phyloP scores from a whole-genome alignment of 208 protist genomes.

The Lotmaria passim region DNA sequence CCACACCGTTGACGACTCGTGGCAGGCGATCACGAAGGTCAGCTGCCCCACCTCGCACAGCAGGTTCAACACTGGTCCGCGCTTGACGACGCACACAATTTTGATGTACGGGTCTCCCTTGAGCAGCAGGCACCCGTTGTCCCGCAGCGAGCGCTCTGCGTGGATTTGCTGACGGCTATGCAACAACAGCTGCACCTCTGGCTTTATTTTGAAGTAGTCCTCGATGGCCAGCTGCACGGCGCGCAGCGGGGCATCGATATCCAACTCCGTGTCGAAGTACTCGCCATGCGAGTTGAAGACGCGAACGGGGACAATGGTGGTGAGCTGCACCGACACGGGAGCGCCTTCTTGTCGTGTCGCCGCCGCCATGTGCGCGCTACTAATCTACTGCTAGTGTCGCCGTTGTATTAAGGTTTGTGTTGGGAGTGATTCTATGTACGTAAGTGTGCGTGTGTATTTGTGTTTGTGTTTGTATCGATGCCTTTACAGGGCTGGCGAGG shows the following conservation, averaged over 20 bases:
- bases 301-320: constrained; percentile 69
- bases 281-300: constrained; percentile 76
- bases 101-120: constrained; percentile 90
- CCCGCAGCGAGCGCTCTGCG: constrained; percentile 55
- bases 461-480: no score
- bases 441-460: neutral
- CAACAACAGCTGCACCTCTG: constrained; percentile 78
- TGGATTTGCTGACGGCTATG: constrained; percentile 81
- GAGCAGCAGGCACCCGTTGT: constrained; percentile 82
- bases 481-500: no score
- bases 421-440: neutral
- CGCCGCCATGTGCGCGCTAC: neutral
- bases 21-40: constrained; percentile 55
- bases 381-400: no score
- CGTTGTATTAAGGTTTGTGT: no score
- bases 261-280: constrained; percentile 86
- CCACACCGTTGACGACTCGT: constrained; percentile 67
- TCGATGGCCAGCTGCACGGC: constrained; percentile 79
- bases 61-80: constrained; percentile 74
- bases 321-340: constrained; percentile 69
- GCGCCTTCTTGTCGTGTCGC: neutral
- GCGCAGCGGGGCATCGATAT: constrained; percentile 72
- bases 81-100: constrained; percentile 67
- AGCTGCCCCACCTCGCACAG: constrained; percentile 45
- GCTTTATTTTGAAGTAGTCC: constrained; percentile 84